phyloP scores from a whole-genome alignment of 2,329 filamentous ascomycete species.

The Diaporthe sp. region DNA sequence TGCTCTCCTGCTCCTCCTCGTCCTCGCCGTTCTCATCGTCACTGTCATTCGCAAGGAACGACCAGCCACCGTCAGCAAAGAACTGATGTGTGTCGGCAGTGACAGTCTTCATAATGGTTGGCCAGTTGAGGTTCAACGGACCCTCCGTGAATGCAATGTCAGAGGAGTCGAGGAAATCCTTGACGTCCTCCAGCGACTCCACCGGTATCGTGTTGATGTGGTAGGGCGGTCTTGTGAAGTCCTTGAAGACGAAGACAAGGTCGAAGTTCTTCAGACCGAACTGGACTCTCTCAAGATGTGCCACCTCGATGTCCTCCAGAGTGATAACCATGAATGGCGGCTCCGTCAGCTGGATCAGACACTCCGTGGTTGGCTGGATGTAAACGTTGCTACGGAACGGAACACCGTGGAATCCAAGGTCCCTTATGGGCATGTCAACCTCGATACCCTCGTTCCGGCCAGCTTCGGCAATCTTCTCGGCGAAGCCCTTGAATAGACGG shows the following conservation, averaged over 20 bases:
- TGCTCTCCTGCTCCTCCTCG: conserved; percentile 89
- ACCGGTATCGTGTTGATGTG: conserved; percentile 99
- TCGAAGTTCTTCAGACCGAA: conserved; percentile 99
- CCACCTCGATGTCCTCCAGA: conserved; percentile 94
- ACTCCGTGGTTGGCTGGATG: conserved; percentile 96
- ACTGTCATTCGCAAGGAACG: conserved; percentile 87
- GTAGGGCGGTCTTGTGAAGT: conserved; percentile 89
- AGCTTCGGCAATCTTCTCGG: conserved; percentile 97
- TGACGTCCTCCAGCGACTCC: conserved; percentile 92
- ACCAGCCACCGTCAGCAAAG: conserved; percentile 96
- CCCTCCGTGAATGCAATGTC: conserved; percentile 96
- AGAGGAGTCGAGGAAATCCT: conserved; percentile 96
- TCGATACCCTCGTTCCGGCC: conserved; percentile 91
- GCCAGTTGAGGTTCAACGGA: conserved; percentile 98
- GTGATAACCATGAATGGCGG: conserved; percentile 97
- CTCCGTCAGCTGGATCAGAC: conserved; percentile 95
- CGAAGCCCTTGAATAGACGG: conserved; percentile 94
- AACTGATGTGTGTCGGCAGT: conserved; percentile 94
- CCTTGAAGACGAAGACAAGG: conserved; percentile 97
- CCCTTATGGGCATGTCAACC: conserved; percentile 96
- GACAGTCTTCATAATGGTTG: conserved; percentile 99
- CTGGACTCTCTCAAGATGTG: conserved; percentile 94
- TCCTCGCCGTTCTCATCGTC: conserved; percentile 84
- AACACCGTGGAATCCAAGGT: conserved; percentile 96
- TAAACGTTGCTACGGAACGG: conserved; percentile 96